Evolutionary conservation across 192 early-diverging fungal species (phyloP).

Genomic region (Coemansia sp.): DNA sequence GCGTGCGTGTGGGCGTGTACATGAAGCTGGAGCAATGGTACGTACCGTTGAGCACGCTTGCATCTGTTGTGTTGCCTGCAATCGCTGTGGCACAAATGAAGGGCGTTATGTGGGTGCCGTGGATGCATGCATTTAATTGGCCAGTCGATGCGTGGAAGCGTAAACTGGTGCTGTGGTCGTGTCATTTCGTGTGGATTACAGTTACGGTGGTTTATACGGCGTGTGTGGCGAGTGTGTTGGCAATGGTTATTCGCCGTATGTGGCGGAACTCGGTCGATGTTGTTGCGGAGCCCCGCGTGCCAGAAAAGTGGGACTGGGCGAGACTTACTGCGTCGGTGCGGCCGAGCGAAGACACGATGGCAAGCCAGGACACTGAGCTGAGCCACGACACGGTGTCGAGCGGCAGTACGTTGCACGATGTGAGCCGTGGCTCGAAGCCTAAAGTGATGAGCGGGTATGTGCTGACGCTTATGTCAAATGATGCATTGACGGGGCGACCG

Average conservation of each 20-base stretch:
- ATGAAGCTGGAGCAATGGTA: slow-evolving; percentile 40
- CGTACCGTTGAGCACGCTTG: slow-evolving; percentile 12
- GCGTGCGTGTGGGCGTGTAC: slow-evolving; percentile 24
- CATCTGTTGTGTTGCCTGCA: slow-evolving; percentile 24
- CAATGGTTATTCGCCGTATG: slow-evolving; percentile 33
- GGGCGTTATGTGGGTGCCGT: slow-evolving; percentile 33
- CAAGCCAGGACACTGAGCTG: too few species aligned
- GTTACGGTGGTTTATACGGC: slow-evolving; percentile 34
- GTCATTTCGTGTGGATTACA: slow-evolving; percentile 37
- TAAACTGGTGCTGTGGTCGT: slow-evolving; percentile 36
- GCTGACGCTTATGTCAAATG: slow-evolving; percentile 24
- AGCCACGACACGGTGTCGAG: neutral
- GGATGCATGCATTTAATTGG: slow-evolving; percentile 43
- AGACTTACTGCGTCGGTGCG: slow-evolving; percentile 14
- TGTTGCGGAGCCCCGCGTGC: slow-evolving; percentile 23
- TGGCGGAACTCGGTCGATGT: slow-evolving; percentile 41
- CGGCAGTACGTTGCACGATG: neutral
- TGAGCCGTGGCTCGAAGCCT: neutral
- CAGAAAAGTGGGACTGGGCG: slow-evolving; percentile 51
- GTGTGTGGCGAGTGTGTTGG: slow-evolving; percentile 10
- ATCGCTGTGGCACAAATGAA: slow-evolving; percentile 29
- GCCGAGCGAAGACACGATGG: slow-evolving; percentile 9
- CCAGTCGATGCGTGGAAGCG: slow-evolving; percentile 10
- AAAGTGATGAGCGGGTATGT: slow-evolving; percentile 22
- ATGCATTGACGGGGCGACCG: slow-evolving; percentile 1